Base-by-base conservation (phyloP, 129 eudicot species). In the Arctium lappa region DNA sequence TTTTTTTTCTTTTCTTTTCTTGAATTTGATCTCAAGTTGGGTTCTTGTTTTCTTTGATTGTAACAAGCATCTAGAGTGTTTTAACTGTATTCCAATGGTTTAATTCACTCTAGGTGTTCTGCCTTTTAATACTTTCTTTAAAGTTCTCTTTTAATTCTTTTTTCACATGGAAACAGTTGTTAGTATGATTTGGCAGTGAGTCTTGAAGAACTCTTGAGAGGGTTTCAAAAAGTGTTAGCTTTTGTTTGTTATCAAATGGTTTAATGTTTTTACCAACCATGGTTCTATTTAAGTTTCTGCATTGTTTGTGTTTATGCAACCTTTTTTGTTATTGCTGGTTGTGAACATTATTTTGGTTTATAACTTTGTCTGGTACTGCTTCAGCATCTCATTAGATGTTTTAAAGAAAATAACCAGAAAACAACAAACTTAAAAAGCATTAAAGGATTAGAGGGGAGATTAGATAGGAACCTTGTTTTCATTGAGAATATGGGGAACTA, bases 11-110 rank as follows among this genome's bases (percentile, higher is more conserved):
- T 39, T 39, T 44, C 12, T 22, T 39, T 44, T 12, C 31, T 77
- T 60, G 70, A 63, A 65, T 78, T 65, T 40, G 82, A 79, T 79
- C 38, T 66, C 69, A 70, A 79, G 69, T 79, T 79, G 76, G 34
- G 46, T n/a, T 79, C 39, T 66, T 77, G 31, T 5, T 29, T 79
- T 79, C 76, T 79, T 70, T 79, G 76, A 79, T 79, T 79, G 82
- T 79, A 69, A 74, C 16, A 16, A 73, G 77, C 60, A 73, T 73
- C 56, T 18, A 6, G 77, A 73, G 77, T 73, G 77, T 6, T 27
- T 8, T 40, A 60, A 60, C 68, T 60, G 68, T n/a, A n/a, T 60
- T 16, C 68, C 68, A 60, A 60, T 60, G 68, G 68, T 60, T n/a
- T 2, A 22, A n/a, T 16, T n/a, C 68, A 60, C 33, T 73, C 77